A percentile compares a stretch with the other conserved stretches of the same genome.
phyloP scores from a whole-genome alignment of 179 eudicot species.

The Silene coronaria region DNA sequence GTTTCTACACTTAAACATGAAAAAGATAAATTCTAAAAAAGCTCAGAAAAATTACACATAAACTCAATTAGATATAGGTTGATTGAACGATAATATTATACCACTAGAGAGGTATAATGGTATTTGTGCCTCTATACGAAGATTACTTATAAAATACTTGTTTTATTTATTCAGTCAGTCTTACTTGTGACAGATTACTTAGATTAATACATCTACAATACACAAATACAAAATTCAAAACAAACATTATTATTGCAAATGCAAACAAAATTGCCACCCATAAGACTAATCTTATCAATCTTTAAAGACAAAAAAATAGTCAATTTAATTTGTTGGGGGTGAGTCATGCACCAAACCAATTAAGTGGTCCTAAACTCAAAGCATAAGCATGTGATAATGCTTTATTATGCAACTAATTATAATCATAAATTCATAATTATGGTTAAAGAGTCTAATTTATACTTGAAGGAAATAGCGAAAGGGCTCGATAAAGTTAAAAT shows the following conservation, averaged over 20 bases:
- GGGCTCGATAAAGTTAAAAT: not conserved
- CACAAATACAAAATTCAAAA: no score
- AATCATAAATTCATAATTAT: constrained; percentile 46
- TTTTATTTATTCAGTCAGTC: no score
- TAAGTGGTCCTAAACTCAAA: constrained; percentile 32
- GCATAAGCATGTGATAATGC: constrained; percentile 36
- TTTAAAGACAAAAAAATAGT: not conserved
- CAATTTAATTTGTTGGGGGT: not conserved
- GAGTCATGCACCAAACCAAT: constrained; percentile 17
- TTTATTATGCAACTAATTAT: constrained; percentile 35
- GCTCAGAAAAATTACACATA: no score
- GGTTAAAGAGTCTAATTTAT: constrained; percentile 35
- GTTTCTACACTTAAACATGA: no score
- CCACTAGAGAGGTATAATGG: no score
- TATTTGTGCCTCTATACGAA: no score
- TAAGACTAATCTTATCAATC: not conserved
- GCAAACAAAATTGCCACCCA: not conserved
- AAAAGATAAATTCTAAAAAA: no score
- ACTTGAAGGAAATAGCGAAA: constrained; percentile 2
- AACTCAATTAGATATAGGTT: no score
- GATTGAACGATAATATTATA: no score
- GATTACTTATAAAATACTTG: no score
- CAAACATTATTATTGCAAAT: not conserved
- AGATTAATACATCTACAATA: no score
- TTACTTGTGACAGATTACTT: no score